Conservation (phyloP, 2,329 filamentous ascomycete genomes). For the Aspergillus sp. region DNA sequence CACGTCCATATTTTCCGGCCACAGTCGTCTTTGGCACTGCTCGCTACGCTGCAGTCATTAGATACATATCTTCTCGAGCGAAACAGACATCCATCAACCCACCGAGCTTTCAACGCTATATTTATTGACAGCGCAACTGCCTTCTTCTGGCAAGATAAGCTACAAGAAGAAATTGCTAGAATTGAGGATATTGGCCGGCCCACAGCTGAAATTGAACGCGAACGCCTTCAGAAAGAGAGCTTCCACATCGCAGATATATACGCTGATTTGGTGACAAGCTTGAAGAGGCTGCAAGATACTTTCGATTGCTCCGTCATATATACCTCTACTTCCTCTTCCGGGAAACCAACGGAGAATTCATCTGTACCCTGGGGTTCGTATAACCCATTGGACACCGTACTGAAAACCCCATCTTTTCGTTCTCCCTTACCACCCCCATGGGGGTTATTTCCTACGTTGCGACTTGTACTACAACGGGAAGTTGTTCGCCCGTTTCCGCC, state of each 20-base stretch:
- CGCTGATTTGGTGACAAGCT: conserved; percentile 25
- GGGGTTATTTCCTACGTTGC: conserved; percentile 38
- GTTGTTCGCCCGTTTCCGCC: conserved; percentile 37
- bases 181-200: conserved; percentile 37
- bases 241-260: conserved; percentile 36
- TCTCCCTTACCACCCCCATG: conserved; percentile 40
- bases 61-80: conserved; percentile 51
- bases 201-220: conserved; percentile 27
- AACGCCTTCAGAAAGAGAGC: conserved; percentile 26
- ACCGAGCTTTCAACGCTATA: conserved; percentile 50
- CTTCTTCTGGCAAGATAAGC: conserved; percentile 56
- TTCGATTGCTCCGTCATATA: conserved; percentile 44
- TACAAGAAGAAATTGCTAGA: conserved; percentile 45
- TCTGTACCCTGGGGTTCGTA: conserved; percentile 22
- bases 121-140: conserved; percentile 56
- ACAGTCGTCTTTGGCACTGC: conserved; percentile 50
- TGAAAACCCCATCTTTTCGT: conserved; percentile 29
- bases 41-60: conserved; percentile 50
- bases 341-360: conserved; percentile 18
- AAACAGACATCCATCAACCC: conserved; percentile 46
- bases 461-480: conserved; percentile 38
- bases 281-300: conserved; percentile 36
- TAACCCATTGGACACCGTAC: conserved; percentile 6
- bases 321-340: conserved; percentile 31
- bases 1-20: conserved; percentile 62